These are phyloP conservation scores for Candida xyloterini DNA, from an alignment of 805 yeast genomes.

Conservation along the genomic window DNA sequence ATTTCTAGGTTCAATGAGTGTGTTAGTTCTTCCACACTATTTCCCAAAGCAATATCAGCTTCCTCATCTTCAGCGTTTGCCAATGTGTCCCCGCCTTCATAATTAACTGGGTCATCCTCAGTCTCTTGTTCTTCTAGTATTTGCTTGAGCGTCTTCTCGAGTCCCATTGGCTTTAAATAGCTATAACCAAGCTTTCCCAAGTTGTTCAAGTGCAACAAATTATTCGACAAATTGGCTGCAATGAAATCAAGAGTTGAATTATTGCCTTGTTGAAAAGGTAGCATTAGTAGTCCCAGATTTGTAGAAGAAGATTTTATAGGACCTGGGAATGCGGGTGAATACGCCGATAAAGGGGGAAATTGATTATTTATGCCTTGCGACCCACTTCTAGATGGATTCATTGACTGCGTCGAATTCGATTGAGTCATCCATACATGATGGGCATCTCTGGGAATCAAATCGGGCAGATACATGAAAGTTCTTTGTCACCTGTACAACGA, in stretches of 20 bases:
- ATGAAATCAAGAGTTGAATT: slow-evolving; percentile 21
- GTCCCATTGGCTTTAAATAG: slow-evolving; percentile 56
- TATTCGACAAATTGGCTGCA: slow-evolving; percentile 21
- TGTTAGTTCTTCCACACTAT: slow-evolving; percentile 16
- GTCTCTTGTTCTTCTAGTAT: slow-evolving; percentile 24
- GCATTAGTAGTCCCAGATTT: slow-evolving; percentile 27
- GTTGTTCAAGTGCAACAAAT: slow-evolving; percentile 25
- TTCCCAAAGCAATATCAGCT: slow-evolving; percentile 26
- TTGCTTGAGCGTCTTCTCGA: slow-evolving; percentile 50
- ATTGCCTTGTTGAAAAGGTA: slow-evolving; percentile 15
- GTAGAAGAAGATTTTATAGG: slow-evolving; percentile 22
- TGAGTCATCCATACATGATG: slow-evolving; percentile 43
- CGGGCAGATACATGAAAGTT: slow-evolving; percentile 45
- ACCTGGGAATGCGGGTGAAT: slow-evolving; percentile 45
- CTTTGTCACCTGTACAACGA: too few species aligned
- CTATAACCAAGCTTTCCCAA: slow-evolving; percentile 47
- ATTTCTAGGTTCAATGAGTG: slow-evolving; percentile 3
- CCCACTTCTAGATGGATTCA: slow-evolving; percentile 8
- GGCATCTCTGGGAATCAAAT: slow-evolving; percentile 42
- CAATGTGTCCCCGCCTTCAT: slow-evolving; percentile 18
- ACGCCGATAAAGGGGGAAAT: slow-evolving; percentile 56
- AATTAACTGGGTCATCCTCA: slow-evolving; percentile 21
- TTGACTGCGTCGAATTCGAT: slow-evolving; percentile 7
- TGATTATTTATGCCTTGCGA: slow-evolving; percentile 19
- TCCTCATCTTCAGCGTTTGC: slow-evolving; percentile 13